Conservation (phyloP, 140 eudicot genomes). For the Cichorium intybus region DNA sequence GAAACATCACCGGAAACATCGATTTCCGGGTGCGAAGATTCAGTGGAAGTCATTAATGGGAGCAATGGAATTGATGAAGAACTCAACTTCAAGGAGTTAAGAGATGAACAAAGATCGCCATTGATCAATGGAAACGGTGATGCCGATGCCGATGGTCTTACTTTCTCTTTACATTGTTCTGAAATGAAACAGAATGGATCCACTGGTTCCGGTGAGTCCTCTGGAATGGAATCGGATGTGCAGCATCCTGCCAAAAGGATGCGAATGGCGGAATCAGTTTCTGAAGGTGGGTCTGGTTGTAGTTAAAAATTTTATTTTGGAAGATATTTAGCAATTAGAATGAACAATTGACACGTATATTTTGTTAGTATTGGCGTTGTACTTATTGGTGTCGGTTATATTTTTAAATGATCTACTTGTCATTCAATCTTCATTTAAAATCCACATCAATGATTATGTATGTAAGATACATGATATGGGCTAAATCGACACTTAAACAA, state of each 20-base stretch:
- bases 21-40: slow-evolving; percentile 31
- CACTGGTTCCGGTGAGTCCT: slow-evolving; percentile 16
- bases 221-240: slow-evolving; percentile 31
- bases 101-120: slow-evolving; percentile 25
- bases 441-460: too few species aligned
- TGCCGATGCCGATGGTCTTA: neutral
- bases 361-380: neutral
- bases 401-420: too few species aligned
- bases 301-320: slow-evolving; percentile 4
- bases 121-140: slow-evolving; percentile 2
- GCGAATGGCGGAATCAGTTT: slow-evolving; percentile 31
- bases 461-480: too few species aligned
- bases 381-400: neutral
- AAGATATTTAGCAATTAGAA: slow-evolving; percentile 5
- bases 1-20: slow-evolving; percentile 35
- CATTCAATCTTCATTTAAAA: too few species aligned
- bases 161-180: neutral
- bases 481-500: too few species aligned
- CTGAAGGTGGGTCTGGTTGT: slow-evolving; percentile 29
- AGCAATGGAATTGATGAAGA: slow-evolving; percentile 12
- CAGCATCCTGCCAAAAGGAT: slow-evolving; percentile 40
- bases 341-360: neutral
- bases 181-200: slow-evolving; percentile 26
- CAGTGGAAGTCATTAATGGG: slow-evolving; percentile 25
- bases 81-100: slow-evolving; percentile 18